Conservation (phyloP, 2,329 filamentous ascomycete species). For the Fusarium dimerum region DNA sequence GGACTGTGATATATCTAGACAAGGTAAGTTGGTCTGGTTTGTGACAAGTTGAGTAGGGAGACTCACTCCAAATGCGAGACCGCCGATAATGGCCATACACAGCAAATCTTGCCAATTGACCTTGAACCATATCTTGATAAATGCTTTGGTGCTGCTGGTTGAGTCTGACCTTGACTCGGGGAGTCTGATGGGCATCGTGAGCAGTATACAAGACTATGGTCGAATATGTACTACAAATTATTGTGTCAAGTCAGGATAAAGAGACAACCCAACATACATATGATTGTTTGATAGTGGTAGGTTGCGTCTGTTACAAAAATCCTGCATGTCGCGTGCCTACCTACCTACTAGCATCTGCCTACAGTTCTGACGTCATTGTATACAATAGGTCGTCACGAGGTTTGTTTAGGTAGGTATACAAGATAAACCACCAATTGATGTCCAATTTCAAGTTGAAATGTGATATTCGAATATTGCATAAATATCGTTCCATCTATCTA, state of each 20-base stretch:
- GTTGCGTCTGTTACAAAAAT: neutral
- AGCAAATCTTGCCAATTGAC: constrained; percentile 60
- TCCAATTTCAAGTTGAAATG: neutral
- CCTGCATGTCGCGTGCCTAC: constrained; percentile 14
- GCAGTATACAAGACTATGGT: constrained; percentile 20
- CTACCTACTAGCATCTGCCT: constrained; percentile 9
- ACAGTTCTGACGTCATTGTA: constrained; percentile 20
- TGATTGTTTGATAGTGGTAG: neutral
- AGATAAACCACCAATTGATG: neutral
- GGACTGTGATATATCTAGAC: constrained; percentile 52
- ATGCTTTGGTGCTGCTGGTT: constrained; percentile 15
- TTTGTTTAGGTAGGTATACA: too few relatives aligned
- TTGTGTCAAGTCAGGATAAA: neutral
- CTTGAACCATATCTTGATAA: constrained; percentile 53
- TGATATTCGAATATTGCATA: neutral
- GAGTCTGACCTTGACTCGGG: constrained; percentile 1
- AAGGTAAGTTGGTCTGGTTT: constrained; percentile 3
- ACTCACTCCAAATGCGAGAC: constrained; percentile 32
- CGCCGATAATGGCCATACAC: constrained; percentile 55
- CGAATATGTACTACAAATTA: neutral
- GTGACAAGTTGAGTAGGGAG: fast-evolving
- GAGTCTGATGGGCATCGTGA: constrained; percentile 4
- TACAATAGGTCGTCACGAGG: constrained; percentile 5
- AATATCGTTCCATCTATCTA: neutral
- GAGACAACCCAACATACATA: neutral